Conservation (phyloP, 1,284 basidiomycete species). For the Rugosomyces carneus region DNA sequence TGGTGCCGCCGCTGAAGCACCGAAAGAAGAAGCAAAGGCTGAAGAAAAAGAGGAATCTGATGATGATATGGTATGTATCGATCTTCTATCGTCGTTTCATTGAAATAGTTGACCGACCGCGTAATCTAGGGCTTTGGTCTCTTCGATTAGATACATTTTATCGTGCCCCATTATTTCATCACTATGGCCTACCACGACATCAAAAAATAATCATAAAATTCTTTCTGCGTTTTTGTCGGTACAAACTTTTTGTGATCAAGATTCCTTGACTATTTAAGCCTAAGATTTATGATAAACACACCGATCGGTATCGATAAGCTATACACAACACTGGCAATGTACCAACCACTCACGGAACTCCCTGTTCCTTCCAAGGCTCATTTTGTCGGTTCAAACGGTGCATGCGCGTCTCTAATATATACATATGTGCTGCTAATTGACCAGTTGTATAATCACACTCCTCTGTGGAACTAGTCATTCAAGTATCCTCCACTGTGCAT, state of each 20-base stretch:
- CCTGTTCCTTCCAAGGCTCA: slow-evolving; percentile 32
- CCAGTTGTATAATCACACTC: neutral
- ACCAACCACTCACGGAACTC: slow-evolving; percentile 38
- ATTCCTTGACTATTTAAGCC: neutral
- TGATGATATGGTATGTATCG: slow-evolving; percentile 79
- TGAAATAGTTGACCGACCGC: neutral
- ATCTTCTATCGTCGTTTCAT: neutral
- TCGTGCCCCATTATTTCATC: slow-evolving; percentile 5
- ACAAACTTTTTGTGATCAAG: neutral
- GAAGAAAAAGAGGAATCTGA: slow-evolving; percentile 87
- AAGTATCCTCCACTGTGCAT: slow-evolving; percentile 26
- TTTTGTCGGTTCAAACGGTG: slow-evolving; percentile 27
- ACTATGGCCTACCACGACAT: slow-evolving; percentile 11
- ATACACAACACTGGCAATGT: slow-evolving; percentile 19
- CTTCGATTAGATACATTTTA: slow-evolving; percentile 32
- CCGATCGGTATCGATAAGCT: neutral
- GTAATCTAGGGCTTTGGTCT: slow-evolving; percentile 36
- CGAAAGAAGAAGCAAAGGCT: slow-evolving; percentile 66
- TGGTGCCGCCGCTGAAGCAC: slow-evolving; percentile 55
- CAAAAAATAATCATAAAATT: slow-evolving; percentile 13
- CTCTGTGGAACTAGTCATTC: slow-evolving; percentile 29
- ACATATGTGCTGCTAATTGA: neutral
- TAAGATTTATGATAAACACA: neutral
- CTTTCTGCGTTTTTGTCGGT: neutral
- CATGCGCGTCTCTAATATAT: neutral